These are phyloP conservation scores for Ilyonectria robusta DNA, from an alignment of 2,329 filamentous ascomycete species.

Conservation along the genomic window DNA sequence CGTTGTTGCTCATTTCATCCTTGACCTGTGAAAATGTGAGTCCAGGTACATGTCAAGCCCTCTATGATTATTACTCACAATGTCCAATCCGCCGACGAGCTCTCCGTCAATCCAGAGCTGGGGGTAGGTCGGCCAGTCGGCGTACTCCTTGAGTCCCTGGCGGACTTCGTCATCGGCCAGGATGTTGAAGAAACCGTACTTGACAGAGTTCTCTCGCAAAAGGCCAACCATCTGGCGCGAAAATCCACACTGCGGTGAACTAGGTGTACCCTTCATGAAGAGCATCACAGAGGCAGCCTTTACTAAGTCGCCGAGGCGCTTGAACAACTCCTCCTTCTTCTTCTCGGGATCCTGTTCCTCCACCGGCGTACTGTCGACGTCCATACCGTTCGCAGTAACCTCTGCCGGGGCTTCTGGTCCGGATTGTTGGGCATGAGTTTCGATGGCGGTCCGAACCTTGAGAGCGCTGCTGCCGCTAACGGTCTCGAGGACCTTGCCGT, in stretches of 20 bases:
- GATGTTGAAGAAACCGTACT: slow-evolving; percentile 99
- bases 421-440: slow-evolving; percentile 77
- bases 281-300: slow-evolving; percentile 98
- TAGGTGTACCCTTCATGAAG: slow-evolving; percentile 98
- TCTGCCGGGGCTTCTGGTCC: slow-evolving; percentile 52
- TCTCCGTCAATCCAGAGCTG: slow-evolving; percentile 95
- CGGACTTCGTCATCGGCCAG: slow-evolving; percentile 96
- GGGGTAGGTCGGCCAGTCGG: slow-evolving; percentile 98
- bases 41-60: slow-evolving; percentile 1
- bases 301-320: slow-evolving; percentile 85
- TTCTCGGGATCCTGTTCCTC: slow-evolving; percentile 70
- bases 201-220: slow-evolving; percentile 88
- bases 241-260: slow-evolving; percentile 91
- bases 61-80: slow-evolving; percentile 73
- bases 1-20: slow-evolving; percentile 89
- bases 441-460: slow-evolving; percentile 88
- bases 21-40: slow-evolving; percentile 76
- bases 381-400: slow-evolving; percentile 53
- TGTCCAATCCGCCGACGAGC: slow-evolving; percentile 93
- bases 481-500: slow-evolving; percentile 82
- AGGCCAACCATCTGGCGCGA: slow-evolving; percentile 90
- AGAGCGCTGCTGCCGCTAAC: slow-evolving; percentile 91
- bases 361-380: slow-evolving; percentile 55
- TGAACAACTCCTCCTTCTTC: slow-evolving; percentile 87
- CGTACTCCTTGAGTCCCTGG: slow-evolving; percentile 95